Evolutionary conservation across 2,329 filamentous ascomycete genomes (phyloP).

Genomic region (Alternaria panax): DNA sequence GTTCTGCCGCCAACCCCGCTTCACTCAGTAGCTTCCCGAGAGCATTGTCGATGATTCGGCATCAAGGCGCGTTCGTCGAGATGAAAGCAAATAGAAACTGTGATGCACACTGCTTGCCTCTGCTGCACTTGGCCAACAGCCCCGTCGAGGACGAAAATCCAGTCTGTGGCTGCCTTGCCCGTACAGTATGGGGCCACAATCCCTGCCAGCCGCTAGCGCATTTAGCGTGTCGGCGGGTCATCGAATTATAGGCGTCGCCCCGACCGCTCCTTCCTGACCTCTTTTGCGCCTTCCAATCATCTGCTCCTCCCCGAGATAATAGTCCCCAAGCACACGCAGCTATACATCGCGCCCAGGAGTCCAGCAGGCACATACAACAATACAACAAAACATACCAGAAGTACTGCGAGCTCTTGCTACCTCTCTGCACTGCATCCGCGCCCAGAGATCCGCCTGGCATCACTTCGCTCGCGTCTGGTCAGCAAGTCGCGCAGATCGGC

Average conservation of each 20-base stretch:
- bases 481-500: slow-evolving; percentile 26
- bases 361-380: background rate
- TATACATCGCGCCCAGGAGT: background rate
- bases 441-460: background rate
- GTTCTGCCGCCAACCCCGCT: background rate
- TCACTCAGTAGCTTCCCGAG: background rate
- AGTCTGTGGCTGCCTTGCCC: slow-evolving; percentile 18
- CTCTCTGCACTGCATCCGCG: background rate
- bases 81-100: background rate
- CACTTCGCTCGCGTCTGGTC: background rate
- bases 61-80: background rate
- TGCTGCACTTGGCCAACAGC: background rate
- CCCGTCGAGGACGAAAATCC: slow-evolving; percentile 10
- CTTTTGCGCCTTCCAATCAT: slow-evolving; percentile 29
- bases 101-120: background rate
- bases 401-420: no score
- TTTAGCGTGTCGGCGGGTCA: slow-evolving; percentile 20
- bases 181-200: slow-evolving; percentile 18
- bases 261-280: slow-evolving; percentile 24
- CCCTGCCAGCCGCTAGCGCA: slow-evolving; percentile 24
- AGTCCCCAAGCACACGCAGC: slow-evolving; percentile 18
- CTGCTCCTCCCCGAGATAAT: background rate
- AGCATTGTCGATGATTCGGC: background rate
- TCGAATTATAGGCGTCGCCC: slow-evolving; percentile 18
- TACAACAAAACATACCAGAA: background rate